Evolutionary conservation across 768 basidiomycete genomes (phyloP), one percentile per base, ranked within the genome.

Genomic region (Neoboletus magnificus): DNA sequence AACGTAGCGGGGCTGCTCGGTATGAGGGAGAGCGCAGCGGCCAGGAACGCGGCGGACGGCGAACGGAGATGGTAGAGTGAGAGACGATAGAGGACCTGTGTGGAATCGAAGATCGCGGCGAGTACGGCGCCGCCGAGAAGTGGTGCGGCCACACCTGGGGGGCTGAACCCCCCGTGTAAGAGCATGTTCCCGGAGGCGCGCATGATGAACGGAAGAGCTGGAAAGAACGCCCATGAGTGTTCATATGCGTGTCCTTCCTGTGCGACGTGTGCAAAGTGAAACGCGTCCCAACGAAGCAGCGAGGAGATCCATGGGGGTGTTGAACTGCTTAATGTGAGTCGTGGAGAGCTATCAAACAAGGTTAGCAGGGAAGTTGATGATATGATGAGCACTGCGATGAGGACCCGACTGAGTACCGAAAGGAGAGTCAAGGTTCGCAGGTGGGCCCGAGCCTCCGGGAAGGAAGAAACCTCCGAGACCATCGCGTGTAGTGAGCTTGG

Each of bases 151-250:
- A 62, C 47, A 1, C 32, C 56, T 22, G 52, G 32, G 3, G 43
- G 29, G 50, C 35, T 29, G 22, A 64, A 40, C 11, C 53, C 50
- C 0, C 30, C 39, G 15, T 7, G 46, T 5, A 58, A 63, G 37
- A 74, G 61, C 15, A 73, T 37, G 29, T 50, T 15, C 8, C 63
- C 67, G n/a, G 64, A 72, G 44, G 62, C 13, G 2, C 79, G 75
- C 70, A 92, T 78, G 48, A 89, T 47, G 12, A 74, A 63, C 4
- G 90, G 81, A 25, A 82, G 70, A 5, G 82, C 91, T 2, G 91
- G 89, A 58, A 93, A 80, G 70, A 93, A 98, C 0, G 96, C 96
- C 81, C 89, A 90, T 60, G 91, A 78, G 62, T 96, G 81, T 66
- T 98, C 96, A 66, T 83, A 84, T 1, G 58, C 57, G 61, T 86